Percentiles rank a stretch among this genome's conserved stretches.
These are phyloP conservation scores for Fusarium sp. DNA, from an alignment of 2,329 filamentous ascomycete genomes.

Conservation along the genomic window DNA sequence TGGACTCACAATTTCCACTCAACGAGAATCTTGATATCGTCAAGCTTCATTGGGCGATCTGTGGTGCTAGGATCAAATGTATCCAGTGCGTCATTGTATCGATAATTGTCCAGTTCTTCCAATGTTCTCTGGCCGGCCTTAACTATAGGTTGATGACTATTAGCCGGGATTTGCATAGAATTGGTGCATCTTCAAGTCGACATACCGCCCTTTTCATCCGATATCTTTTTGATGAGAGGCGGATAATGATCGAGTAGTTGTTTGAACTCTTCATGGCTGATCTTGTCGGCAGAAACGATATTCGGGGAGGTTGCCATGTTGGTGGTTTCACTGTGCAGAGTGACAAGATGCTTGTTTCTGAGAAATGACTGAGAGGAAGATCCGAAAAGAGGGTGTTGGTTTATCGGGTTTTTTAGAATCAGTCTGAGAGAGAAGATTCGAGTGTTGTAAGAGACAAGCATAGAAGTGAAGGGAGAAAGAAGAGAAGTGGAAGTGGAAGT, in stretches of 20 bases:
- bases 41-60: constrained; percentile 59
- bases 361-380: neutral
- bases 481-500: constrained; percentile 12
- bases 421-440: neutral
- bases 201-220: constrained; percentile 58
- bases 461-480: neutral
- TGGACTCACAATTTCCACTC: constrained; percentile 76
- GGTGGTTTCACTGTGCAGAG: neutral
- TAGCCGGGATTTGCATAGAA: neutral
- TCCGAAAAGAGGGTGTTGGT: neutral
- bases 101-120: constrained; percentile 67
- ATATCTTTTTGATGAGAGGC: constrained; percentile 56
- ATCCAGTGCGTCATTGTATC: constrained; percentile 65
- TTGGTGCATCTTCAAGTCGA: constrained; percentile 7
- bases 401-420: neutral
- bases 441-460: neutral
- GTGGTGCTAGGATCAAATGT: constrained; percentile 54
- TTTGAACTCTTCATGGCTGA: constrained; percentile 51
- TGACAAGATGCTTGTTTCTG: neutral
- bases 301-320: constrained; percentile 31
- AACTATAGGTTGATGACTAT: constrained; percentile 45
- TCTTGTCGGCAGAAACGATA: constrained; percentile 30
- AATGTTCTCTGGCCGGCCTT: constrained; percentile 64
- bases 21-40: constrained; percentile 70
- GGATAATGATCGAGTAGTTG: constrained; percentile 53